Percentiles rank a stretch among this genome's conserved stretches.
phyloP scores from a whole-genome alignment of 305 asterid species.

The Plantago rigida region DNA sequence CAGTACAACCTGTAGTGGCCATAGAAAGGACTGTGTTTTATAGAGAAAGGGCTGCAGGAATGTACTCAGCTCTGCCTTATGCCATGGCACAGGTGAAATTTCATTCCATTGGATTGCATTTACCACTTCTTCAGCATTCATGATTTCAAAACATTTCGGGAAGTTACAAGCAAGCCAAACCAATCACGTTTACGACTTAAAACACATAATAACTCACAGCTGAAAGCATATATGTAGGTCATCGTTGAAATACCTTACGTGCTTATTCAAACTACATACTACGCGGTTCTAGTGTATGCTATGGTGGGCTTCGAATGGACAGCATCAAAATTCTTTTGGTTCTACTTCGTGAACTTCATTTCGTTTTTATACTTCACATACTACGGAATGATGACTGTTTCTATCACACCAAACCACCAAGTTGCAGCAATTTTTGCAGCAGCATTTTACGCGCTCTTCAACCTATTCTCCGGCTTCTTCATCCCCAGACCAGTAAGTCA shows the following conservation, averaged over 20 bases:
- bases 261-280: not conserved
- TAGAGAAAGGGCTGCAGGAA: conserved; percentile 31
- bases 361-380: conserved; percentile 13
- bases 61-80: conserved; percentile 29
- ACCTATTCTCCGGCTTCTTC: conserved; percentile 14
- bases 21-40: conserved; percentile 28
- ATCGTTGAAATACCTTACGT: conserved; percentile 17
- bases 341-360: conserved; percentile 9
- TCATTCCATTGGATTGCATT: not conserved
- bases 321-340: conserved; percentile 16
- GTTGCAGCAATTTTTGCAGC: conserved; percentile 10
- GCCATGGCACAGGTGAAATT: conserved; percentile 27
- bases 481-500: conserved; percentile 13
- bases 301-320: conserved; percentile 20
- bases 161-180: not conserved
- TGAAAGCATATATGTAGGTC: conserved; percentile 10
- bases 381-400: conserved; percentile 19
- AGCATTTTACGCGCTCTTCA: conserved; percentile 7
- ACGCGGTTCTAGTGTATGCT: conserved; percentile 9
- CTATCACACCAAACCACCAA: conserved; percentile 19
- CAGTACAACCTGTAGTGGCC: conserved; percentile 27
- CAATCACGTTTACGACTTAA: not conserved
- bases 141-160: not conserved
- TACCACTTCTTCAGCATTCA: not conserved
- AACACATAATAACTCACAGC: not conserved